Evolutionary conservation across 257 asterid genomes (phyloP).

Genomic region (Solanum habrochaites): DNA sequence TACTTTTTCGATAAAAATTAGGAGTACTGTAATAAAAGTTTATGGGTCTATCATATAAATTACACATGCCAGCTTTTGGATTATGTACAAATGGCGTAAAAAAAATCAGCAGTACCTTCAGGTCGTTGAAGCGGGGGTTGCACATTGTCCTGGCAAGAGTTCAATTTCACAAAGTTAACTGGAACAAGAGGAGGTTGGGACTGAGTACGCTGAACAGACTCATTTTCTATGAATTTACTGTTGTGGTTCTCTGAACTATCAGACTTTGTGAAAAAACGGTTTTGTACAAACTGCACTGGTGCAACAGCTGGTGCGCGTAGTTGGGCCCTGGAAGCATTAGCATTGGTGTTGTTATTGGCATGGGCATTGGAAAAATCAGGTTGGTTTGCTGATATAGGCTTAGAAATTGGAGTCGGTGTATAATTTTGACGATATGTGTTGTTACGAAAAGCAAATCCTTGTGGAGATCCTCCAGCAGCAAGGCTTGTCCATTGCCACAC

Average conservation of each 20-base stretch:
- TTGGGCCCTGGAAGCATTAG: background rate
- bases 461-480: constrained; percentile 24
- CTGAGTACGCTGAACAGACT: constrained; percentile 1
- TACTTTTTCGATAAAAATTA: background rate
- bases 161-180: background rate
- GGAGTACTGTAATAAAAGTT: background rate
- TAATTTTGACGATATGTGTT: background rate
- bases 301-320: constrained; percentile 7
- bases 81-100: background rate
- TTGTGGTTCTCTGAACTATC: constrained; percentile 4
- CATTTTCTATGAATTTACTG: background rate
- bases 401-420: background rate
- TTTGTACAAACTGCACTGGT: constrained; percentile 18
- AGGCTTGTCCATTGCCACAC: constrained; percentile 47
- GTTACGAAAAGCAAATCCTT: background rate
- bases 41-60: background rate
- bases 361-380: background rate
- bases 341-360: background rate
- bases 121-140: background rate
- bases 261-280: constrained; percentile 6
- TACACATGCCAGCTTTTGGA: background rate
- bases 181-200: background rate
- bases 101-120: background rate
- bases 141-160: background rate
- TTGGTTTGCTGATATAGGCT: background rate